Conservation (phyloP, 306 rosid genomes). For the Rosa rugosa region DNA sequence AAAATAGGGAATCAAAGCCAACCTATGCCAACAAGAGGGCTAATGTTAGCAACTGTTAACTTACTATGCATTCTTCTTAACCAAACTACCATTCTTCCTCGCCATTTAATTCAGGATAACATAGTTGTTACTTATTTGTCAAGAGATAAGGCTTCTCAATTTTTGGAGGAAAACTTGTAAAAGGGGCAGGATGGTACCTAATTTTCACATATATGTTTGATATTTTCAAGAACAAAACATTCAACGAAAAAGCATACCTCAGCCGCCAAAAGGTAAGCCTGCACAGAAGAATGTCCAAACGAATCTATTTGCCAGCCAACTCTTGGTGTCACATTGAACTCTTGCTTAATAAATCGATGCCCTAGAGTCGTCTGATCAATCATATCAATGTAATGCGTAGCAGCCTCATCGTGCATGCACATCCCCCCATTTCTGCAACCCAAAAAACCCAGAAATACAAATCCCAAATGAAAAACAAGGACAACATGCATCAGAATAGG, state of each 20-base stretch:
- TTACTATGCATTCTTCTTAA: too few relatives aligned
- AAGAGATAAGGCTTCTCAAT: too few relatives aligned
- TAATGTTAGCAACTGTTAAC: neutral
- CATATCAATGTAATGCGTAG: conserved; percentile 56
- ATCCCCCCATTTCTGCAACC: conserved; percentile 77
- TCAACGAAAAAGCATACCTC: conserved; percentile 40
- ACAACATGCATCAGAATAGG: neutral
- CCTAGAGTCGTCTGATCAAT: too few relatives aligned
- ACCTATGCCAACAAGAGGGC: conserved; percentile 21
- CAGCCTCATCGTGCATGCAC: conserved; percentile 94
- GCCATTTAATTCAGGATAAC: too few relatives aligned
- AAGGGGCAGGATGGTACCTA: too few relatives aligned
- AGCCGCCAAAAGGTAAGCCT: conserved; percentile 73
- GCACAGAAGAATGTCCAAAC: conserved; percentile 82
- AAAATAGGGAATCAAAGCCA: conserved; percentile 42
- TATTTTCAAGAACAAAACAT: neutral
- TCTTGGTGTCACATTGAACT: conserved; percentile 49
- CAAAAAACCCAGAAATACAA: neutral
- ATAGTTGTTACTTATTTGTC: too few relatives aligned
- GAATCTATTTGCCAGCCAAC: conserved; percentile 92
- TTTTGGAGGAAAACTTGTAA: too few relatives aligned
- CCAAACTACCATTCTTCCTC: too few relatives aligned
- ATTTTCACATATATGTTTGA: too few relatives aligned
- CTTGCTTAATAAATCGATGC: too few relatives aligned
- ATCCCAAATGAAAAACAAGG: neutral